Evolutionary conservation across 805 yeast species (phyloP).

Genomic region (Hanseniaspora jakobsenii): DNA sequence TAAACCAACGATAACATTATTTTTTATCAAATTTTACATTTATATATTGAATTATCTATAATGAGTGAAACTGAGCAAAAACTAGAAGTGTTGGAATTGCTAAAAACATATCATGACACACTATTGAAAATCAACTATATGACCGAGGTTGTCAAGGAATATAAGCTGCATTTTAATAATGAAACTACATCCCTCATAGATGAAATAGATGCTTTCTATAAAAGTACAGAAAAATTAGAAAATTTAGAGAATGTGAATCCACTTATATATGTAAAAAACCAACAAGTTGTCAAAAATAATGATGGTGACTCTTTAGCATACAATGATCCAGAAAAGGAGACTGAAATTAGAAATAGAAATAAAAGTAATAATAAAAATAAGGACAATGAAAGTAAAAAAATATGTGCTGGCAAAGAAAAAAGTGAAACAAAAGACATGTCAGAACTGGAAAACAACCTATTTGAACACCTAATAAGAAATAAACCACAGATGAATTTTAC

Average conservation of each 20-base stretch:
- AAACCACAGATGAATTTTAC: background rate
- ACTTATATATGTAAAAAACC: too few species aligned
- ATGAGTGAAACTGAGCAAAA: background rate
- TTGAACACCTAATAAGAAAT: background rate
- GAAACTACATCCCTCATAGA: background rate
- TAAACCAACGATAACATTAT: too few species aligned
- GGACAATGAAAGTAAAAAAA: background rate
- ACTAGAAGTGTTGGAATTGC: background rate
- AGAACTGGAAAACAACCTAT: background rate
- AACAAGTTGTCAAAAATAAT: too few species aligned
- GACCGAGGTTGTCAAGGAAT: constrained; percentile 1
- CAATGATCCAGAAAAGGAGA: background rate
- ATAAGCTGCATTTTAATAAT: background rate
- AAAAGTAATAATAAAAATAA: background rate
- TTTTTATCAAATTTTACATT: too few species aligned
- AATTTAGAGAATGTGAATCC: too few species aligned
- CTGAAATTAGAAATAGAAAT: background rate
- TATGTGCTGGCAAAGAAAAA: background rate
- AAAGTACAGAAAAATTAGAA: too few species aligned
- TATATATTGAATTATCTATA: background rate
- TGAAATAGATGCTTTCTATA: too few species aligned
- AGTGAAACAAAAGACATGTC: background rate
- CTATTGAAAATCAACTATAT: constrained; percentile 4
- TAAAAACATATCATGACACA: constrained; percentile 7
- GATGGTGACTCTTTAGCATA: background rate